Conservation (phyloP, 2,329 filamentous ascomycete species). For the Gliomastix tumulicola region DNA sequence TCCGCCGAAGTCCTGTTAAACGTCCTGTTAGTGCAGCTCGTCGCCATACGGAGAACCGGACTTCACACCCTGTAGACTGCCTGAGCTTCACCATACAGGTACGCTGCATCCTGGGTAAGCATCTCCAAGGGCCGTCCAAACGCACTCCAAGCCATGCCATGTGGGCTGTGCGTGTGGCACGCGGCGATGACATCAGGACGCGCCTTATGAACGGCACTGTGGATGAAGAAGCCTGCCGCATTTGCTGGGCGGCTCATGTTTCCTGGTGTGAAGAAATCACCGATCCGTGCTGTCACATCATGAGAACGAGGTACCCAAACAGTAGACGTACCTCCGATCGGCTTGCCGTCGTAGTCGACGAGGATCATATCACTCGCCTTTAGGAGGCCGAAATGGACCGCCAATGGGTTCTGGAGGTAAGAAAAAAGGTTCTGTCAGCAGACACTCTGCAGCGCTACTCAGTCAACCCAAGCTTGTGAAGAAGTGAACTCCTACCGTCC, state of each 20-base stretch:
- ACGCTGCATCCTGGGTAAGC: slow-evolving; percentile 59
- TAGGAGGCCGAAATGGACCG: slow-evolving; percentile 58
- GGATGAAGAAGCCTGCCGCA: slow-evolving; percentile 63
- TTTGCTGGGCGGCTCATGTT: slow-evolving; percentile 27
- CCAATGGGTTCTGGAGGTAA: slow-evolving; percentile 36
- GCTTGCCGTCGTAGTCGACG: slow-evolving; percentile 52
- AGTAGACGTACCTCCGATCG: slow-evolving; percentile 49
- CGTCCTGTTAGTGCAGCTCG: slow-evolving; percentile 38
- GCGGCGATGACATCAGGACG: slow-evolving; percentile 58
- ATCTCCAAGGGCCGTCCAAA: slow-evolving; percentile 61
- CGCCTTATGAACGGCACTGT: slow-evolving; percentile 58
- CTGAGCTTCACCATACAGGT: slow-evolving; percentile 44
- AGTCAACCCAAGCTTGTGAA: no score
- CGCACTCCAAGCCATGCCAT: slow-evolving; percentile 60
- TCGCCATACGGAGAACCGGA: no score
- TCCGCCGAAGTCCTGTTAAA: slow-evolving; percentile 50
- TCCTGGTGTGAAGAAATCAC: no score
- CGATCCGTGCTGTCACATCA: no score
- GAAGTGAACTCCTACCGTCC: slow-evolving; percentile 43
- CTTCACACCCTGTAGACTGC: neutral
- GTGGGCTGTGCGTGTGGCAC: slow-evolving; percentile 59
- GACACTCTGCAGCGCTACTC: no score
- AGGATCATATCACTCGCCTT: slow-evolving; percentile 63
- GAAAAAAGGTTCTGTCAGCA: no score
- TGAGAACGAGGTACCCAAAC: neutral